phyloP scores from a whole-genome alignment of 768 basidiomycete species.

The Stropharia rugosoannulata region DNA sequence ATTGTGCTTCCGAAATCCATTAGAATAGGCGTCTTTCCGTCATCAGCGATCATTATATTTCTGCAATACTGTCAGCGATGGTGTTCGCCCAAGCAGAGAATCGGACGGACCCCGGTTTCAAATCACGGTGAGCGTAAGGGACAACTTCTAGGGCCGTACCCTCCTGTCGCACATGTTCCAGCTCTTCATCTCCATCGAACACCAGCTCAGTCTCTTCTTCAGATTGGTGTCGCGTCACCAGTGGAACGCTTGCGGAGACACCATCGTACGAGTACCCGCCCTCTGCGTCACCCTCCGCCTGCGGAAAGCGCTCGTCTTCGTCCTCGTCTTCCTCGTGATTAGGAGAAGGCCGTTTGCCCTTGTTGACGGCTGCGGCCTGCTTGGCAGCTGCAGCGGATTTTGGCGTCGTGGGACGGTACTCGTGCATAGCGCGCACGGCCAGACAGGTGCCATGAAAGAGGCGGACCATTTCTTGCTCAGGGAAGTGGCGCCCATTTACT shows the following conservation, averaged over 20 bases:
- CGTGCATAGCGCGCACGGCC: slow-evolving; percentile 94
- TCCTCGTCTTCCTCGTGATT: slow-evolving; percentile 61
- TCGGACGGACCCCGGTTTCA: slow-evolving; percentile 89
- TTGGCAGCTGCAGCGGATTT: slow-evolving; percentile 31
- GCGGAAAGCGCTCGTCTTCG: slow-evolving; percentile 70
- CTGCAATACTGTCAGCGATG: slow-evolving; percentile 35
- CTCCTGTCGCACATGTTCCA: slow-evolving; percentile 39
- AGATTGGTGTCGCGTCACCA: slow-evolving; percentile 52
- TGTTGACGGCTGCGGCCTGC: slow-evolving; percentile 10
- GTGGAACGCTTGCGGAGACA: slow-evolving; percentile 48
- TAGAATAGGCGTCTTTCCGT: slow-evolving; percentile 81
- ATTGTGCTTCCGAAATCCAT: slow-evolving; percentile 98
- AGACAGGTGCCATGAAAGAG: slow-evolving; percentile 94
- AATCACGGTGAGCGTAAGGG: slow-evolving; percentile 94
- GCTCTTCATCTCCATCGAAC: slow-evolving; percentile 82
- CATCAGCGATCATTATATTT: slow-evolving; percentile 96
- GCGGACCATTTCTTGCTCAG: slow-evolving; percentile 85
- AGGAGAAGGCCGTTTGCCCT: slow-evolving; percentile 28
- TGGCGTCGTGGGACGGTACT: slow-evolving; percentile 61
- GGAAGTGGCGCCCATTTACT: slow-evolving; percentile 78
- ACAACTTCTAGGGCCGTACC: slow-evolving; percentile 56
- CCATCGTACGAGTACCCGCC: slow-evolving; percentile 72
- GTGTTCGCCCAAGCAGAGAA: slow-evolving; percentile 8
- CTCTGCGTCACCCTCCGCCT: slow-evolving; percentile 72
- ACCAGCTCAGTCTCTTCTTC: slow-evolving; percentile 62